Evolutionary conservation across 1,284 basidiomycete genomes (phyloP).

Genomic region (Anthracocystis panici-leucophaei): DNA sequence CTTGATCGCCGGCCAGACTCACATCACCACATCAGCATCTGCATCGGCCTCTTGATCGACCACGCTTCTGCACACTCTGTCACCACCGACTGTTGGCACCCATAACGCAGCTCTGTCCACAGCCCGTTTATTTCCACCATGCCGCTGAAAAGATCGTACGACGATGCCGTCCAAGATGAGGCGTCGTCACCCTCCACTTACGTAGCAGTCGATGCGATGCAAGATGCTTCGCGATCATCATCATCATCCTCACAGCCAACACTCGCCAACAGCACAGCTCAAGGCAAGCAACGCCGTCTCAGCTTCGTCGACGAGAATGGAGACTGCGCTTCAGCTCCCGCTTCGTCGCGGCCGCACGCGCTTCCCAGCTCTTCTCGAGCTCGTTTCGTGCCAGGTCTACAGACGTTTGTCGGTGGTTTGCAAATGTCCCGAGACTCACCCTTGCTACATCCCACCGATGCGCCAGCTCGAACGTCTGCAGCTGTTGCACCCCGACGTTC

Average conservation of each 20-base stretch:
- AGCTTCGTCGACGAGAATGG: slow-evolving; percentile 34
- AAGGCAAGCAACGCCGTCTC: slow-evolving; percentile 43
- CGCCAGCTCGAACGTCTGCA: slow-evolving; percentile 1
- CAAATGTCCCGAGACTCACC: slow-evolving; percentile 50
- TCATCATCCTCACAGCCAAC: slow-evolving; percentile 1
- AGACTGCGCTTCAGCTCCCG: slow-evolving; percentile 26
- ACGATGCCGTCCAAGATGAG: slow-evolving; percentile 19
- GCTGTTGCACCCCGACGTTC: slow-evolving; percentile 14
- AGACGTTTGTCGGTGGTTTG: slow-evolving; percentile 57
- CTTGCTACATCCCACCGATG: neutral
- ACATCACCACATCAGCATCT: too few relatives aligned
- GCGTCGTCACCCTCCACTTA: neutral
- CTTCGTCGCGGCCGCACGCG: slow-evolving; percentile 31
- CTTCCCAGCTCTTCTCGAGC: slow-evolving; percentile 42
- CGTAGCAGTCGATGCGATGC: neutral
- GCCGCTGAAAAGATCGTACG: slow-evolving; percentile 31
- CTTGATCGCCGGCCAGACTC: neutral
- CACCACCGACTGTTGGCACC: neutral
- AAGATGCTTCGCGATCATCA: neutral
- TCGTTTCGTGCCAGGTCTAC: slow-evolving; percentile 55
- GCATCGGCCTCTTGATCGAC: too few relatives aligned
- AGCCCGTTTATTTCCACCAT: slow-evolving; percentile 3
- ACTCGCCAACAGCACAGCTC: slow-evolving; percentile 2
- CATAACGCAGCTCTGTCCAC: neutral
- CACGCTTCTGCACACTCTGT: too few relatives aligned